Percentiles rank a stretch among this genome's conserved stretches.
These are phyloP conservation scores for Cytospora piceicola DNA, from an alignment of 2,329 filamentous ascomycete genomes.

Conservation along the genomic window DNA sequence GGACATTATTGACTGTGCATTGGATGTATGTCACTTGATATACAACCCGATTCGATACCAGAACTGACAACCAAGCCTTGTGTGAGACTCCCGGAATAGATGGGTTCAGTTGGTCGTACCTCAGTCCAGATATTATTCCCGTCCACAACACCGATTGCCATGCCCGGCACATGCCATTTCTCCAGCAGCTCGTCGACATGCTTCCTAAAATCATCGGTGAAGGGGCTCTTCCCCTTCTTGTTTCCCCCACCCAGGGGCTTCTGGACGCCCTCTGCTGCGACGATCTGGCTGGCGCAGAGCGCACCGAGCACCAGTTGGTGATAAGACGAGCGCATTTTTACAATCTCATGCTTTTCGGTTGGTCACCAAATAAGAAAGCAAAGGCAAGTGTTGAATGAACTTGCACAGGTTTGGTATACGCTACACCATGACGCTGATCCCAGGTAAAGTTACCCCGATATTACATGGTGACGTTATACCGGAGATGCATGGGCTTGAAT, in stretches of 20 bases:
- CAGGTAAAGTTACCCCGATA: background rate
- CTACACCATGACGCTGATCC: background rate
- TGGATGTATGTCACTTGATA: background rate
- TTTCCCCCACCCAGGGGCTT: background rate
- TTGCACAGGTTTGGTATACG: background rate
- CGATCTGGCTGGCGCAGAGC: background rate
- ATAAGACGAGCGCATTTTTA: background rate
- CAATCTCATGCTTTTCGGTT: background rate
- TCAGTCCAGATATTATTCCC: conserved; percentile 46
- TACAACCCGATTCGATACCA: background rate
- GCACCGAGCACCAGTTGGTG: conserved; percentile 9
- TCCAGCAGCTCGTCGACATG: conserved; percentile 38
- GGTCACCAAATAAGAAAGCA: background rate
- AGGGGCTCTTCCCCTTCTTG: conserved; percentile 15
- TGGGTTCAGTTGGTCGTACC: conserved; percentile 36
- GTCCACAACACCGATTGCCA: conserved; percentile 53
- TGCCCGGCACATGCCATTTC: conserved; percentile 52
- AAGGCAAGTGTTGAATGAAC: background rate
- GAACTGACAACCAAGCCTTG: background rate
- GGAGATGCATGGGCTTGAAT: background rate
- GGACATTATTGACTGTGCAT: conserved; percentile 16
- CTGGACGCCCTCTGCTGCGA: conserved; percentile 10
- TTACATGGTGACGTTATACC: background rate
- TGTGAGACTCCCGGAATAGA: background rate
- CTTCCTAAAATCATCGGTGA: conserved; percentile 28